phyloP scores from a whole-genome alignment of 495 filamentous ascomycete genomes.

The Podospora australis region DNA sequence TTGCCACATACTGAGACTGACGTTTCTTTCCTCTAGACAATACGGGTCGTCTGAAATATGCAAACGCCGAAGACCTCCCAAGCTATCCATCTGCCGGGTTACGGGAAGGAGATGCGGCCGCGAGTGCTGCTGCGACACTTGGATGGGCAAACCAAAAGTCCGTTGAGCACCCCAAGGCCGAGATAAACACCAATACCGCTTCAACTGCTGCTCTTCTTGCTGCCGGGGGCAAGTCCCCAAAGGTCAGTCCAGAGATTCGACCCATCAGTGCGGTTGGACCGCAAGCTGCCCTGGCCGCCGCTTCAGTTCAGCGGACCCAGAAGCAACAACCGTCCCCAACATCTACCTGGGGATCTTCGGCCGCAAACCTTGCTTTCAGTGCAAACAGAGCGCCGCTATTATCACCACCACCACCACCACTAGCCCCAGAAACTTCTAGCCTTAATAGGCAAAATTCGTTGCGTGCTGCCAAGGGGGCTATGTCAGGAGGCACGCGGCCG shows the following conservation, averaged over 20 bases:
- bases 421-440: conserved; percentile 7
- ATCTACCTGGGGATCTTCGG: conserved; percentile 49
- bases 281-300: conserved; percentile 67
- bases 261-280: conserved; percentile 52
- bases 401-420: conserved; percentile 1
- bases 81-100: conserved; percentile 61
- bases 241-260: conserved; percentile 44
- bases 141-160: conserved; percentile 63
- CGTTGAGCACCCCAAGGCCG: conserved; percentile 47
- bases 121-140: conserved; percentile 64
- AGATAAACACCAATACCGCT: conserved; percentile 50
- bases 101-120: conserved; percentile 55
- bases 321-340: conserved; percentile 28
- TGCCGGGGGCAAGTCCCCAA: conserved; percentile 57
- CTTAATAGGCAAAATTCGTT: conserved; percentile 50
- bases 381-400: conserved; percentile 15
- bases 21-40: conserved; percentile 20
- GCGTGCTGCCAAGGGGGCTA: conserved; percentile 66
- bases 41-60: conserved; percentile 58
- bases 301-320: conserved; percentile 51
- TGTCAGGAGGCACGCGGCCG: conserved; percentile 48
- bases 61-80: conserved; percentile 59
- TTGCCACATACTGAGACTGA: no score
- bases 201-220: conserved; percentile 62
- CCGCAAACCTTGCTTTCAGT: conserved; percentile 51